Conservation (phyloP, 805 yeast species). For the Zygotorulaspora danielsina region DNA sequence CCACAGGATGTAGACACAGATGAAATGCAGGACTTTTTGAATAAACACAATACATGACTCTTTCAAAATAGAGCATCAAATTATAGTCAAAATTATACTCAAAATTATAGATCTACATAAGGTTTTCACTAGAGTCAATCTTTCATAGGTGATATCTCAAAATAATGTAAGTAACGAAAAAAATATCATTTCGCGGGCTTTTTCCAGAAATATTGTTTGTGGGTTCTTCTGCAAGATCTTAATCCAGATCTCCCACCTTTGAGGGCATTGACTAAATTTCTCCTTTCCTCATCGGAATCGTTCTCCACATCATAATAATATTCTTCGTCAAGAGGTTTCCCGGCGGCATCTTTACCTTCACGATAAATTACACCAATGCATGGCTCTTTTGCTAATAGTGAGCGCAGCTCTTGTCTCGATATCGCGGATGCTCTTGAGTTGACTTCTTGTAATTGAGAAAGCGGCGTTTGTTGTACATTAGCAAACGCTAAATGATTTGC, state of each 20-base stretch:
- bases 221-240: constrained; percentile 87
- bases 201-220: constrained; percentile 65
- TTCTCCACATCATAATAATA: constrained; percentile 84
- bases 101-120: neutral
- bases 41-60: constrained; percentile 41
- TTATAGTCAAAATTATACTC: neutral
- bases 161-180: too few relatives aligned
- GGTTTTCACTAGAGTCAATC: neutral
- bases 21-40: constrained; percentile 45
- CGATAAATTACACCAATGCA: constrained; percentile 88
- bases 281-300: constrained; percentile 70
- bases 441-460: constrained; percentile 63
- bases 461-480: constrained; percentile 79
- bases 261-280: constrained; percentile 61
- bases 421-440: constrained; percentile 50
- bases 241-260: constrained; percentile 76
- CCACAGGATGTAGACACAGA: constrained; percentile 62
- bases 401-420: constrained; percentile 43
- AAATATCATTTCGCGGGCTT: constrained; percentile 36
- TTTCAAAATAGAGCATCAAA: too few relatives aligned
- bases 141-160: too few relatives aligned
- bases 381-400: constrained; percentile 39
- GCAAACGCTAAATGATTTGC: constrained; percentile 88
- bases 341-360: constrained; percentile 94
- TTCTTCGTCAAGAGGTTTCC: constrained; percentile 89